Base-by-base conservation (phyloP, 78 protist species). In the Dictyostelium firmibasis region DNA sequence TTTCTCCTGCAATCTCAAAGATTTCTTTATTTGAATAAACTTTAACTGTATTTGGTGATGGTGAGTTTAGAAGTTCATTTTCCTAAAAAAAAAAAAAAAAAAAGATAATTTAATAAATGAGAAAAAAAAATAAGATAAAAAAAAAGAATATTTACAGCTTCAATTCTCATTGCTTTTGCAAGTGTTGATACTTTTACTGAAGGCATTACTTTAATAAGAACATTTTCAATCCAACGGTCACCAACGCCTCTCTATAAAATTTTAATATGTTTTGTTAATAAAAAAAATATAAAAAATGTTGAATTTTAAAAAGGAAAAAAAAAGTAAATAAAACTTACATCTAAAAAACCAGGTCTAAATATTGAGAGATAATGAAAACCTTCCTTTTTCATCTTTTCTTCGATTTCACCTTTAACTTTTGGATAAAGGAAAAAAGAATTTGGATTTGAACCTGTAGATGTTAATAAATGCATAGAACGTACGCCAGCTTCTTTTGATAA, bases 371-470 rank as follows among this genome's bases (percentile, higher is more conserved):
- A 20, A 16, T 67, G 76, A 6, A 96, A 96, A 8, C 29, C 6
- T 18, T 92, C 78, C 2, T n/a, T 47, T 36, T 74, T 88, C 84
- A 85, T 57, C 2, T 57, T 35, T 14, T 92, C 86, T 67, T 96
- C 97, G 11, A 92, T 53, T 72, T 89, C 69, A 18, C 97, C 97
- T 76, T 96, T 96, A 29, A 84, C 64, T 36, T 86, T 83, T 53
- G 96, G 47, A 43, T 96, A 96, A 3, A 92, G 33, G 35, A 96
- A 81, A 95, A 94, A 96, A 27, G 92, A 67, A 60, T 92, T 86
- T 18, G 91, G 53, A 64, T 83, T 92, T 18, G 96, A 5, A 57
- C 96, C 97, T 5, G 5, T 1, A 18, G 91, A 79, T 6, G 96
- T 83, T 27, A 96, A 57, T 13, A 85, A 38, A 86, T 92, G 91